Evolutionary conservation across 2,329 filamentous ascomycete genomes (phyloP).

Genomic region (Tolypocladium cylindrosporum): DNA sequence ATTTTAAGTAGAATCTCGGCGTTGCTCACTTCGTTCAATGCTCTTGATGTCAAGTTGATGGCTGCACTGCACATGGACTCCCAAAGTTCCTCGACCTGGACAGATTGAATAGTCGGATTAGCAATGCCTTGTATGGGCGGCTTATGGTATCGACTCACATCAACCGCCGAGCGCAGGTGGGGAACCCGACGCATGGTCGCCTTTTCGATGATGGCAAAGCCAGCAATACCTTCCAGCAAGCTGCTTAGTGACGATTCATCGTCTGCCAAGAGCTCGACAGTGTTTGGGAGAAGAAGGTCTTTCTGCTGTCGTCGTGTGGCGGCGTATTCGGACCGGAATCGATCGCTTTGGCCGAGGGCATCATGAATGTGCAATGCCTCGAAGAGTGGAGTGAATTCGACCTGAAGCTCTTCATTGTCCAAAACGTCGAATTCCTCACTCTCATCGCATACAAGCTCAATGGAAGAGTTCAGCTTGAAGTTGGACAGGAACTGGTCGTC

Average conservation of each 20-base stretch:
- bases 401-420: slow-evolving; percentile 88
- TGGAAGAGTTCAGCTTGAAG: slow-evolving; percentile 90
- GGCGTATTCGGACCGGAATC: slow-evolving; percentile 85
- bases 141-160: slow-evolving; percentile 47
- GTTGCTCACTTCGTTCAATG: slow-evolving; percentile 70
- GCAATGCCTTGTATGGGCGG: background rate
- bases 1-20: slow-evolving; percentile 89
- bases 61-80: slow-evolving; percentile 92
- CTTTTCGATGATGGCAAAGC: slow-evolving; percentile 93
- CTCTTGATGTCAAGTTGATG: slow-evolving; percentile 71
- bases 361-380: slow-evolving; percentile 96
- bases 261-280: slow-evolving; percentile 68
- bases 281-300: slow-evolving; percentile 71
- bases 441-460: slow-evolving; percentile 92
- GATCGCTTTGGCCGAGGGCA: slow-evolving; percentile 83
- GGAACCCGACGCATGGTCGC: slow-evolving; percentile 83
- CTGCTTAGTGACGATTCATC: slow-evolving; percentile 82
- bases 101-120: background rate
- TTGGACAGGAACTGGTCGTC: slow-evolving; percentile 63
- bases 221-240: slow-evolving; percentile 84
- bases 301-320: slow-evolving; percentile 85
- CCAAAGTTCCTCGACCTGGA: slow-evolving; percentile 90
- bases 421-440: slow-evolving; percentile 91
- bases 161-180: slow-evolving; percentile 69
- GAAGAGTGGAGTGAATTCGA: slow-evolving; percentile 89